Percentiles rank a stretch among this genome's conserved stretches.
phyloP scores from a whole-genome alignment of 768 basidiomycete genomes.

The Leccinellum albellum region DNA sequence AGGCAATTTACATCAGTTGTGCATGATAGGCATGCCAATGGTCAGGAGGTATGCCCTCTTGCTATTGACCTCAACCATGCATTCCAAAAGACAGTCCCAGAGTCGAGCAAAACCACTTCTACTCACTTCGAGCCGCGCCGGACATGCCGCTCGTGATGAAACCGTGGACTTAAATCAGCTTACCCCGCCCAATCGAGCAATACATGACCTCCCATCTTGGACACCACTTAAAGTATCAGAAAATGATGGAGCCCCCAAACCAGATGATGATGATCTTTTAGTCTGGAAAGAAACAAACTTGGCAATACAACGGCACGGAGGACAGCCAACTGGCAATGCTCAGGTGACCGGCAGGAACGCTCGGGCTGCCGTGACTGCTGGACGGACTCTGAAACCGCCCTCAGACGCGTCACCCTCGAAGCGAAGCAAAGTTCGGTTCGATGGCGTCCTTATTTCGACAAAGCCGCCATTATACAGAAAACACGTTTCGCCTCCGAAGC shows the following conservation, averaged over 20 bases:
- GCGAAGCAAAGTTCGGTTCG: constrained; percentile 20
- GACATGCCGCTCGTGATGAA: not conserved
- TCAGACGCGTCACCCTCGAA: not conserved
- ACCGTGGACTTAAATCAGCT: not conserved
- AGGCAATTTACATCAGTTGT: constrained; percentile 8
- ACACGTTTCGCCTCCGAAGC: not conserved
- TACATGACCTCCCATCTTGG: constrained; percentile 19
- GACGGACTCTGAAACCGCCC: not conserved
- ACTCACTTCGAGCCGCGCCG: not conserved
- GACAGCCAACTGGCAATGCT: not conserved
- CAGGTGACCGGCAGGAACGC: not conserved
- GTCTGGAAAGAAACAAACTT: not conserved
- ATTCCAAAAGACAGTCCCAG: constrained; percentile 10
- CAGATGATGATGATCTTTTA: constrained; percentile 8
- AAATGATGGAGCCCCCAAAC: constrained; percentile 6
- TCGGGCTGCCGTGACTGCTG: not conserved
- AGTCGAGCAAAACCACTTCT: constrained; percentile 2
- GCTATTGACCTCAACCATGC: constrained; percentile 2
- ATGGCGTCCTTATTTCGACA: constrained; percentile 21
- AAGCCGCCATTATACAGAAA: constrained; percentile 2
- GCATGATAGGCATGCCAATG: not conserved
- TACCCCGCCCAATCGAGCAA: not conserved
- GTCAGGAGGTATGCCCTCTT: constrained; percentile 10
- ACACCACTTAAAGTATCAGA: not conserved
- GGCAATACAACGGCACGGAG: not conserved